Conservation (phyloP, 345 rosid species). For the Melaleuca quinquenervia region DNA sequence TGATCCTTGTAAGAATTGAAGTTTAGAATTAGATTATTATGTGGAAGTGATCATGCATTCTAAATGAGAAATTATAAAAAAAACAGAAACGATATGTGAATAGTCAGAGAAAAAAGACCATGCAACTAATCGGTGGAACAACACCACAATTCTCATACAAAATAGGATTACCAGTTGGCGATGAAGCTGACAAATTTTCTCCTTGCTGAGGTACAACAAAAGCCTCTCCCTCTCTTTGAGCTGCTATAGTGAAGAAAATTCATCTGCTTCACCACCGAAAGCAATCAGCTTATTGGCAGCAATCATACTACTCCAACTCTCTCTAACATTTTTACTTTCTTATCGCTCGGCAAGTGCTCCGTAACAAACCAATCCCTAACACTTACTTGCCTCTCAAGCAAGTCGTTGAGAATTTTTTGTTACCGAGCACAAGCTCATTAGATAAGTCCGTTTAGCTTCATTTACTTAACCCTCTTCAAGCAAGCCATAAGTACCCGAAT, state of each 20-base stretch:
- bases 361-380: conserved; percentile 54
- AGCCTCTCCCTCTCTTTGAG: background rate
- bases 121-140: background rate
- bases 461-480: background rate
- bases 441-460: background rate
- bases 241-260: conserved; percentile 37
- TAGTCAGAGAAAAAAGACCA: background rate
- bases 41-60: background rate
- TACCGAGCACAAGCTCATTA: conserved; percentile 58
- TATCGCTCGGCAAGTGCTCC: conserved; percentile 42
- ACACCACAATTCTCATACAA: background rate
- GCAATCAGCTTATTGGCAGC: conserved; percentile 3
- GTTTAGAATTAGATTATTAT: background rate
- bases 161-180: conserved; percentile 19
- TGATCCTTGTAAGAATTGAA: background rate
- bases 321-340: background rate
- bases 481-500: background rate
- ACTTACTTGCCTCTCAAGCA: background rate
- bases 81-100: background rate
- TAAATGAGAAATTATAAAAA: background rate
- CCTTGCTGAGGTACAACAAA: background rate
- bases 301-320: conserved; percentile 1
- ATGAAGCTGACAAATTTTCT: conserved; percentile 66
- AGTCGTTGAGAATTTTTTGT: conserved; percentile 43
- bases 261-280: conserved; percentile 47